Evolutionary conservation across 2,329 filamentous ascomycete genomes (phyloP).

Genomic region (Emmonsiellopsis sp.): DNA sequence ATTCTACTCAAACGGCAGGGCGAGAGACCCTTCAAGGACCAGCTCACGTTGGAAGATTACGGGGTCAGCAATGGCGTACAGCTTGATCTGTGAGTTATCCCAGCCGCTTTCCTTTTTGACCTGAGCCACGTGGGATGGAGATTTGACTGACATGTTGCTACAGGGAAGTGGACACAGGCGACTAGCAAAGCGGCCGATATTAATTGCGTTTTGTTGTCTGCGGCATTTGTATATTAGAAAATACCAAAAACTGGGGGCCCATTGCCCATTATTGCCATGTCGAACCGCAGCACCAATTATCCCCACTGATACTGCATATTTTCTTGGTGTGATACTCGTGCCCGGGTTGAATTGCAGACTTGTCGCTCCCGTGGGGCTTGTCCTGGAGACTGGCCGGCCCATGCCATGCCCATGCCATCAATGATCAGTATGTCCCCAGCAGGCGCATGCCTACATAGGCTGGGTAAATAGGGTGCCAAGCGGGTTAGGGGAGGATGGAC

Average conservation of each 20-base stretch:
- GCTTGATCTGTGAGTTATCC: constrained; percentile 34
- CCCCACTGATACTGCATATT: too few relatives aligned
- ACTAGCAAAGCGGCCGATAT: constrained; percentile 18
- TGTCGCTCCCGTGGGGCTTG: too few relatives aligned
- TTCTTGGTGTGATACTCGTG: too few relatives aligned
- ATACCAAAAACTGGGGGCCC: too few relatives aligned
- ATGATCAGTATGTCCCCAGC: neutral
- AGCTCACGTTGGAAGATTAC: constrained; percentile 80
- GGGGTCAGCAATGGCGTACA: constrained; percentile 82
- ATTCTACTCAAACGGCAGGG: constrained; percentile 88
- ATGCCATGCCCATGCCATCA: neutral
- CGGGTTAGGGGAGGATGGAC: neutral
- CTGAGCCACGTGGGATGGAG: neutral
- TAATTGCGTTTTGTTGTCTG: constrained; percentile 4
- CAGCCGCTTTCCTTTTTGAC: neutral
- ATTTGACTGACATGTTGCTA: constrained; percentile 16
- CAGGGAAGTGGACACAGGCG: constrained; percentile 40
- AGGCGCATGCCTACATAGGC: neutral
- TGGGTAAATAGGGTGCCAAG: neutral
- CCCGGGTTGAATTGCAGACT: too few relatives aligned
- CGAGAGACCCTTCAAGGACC: constrained; percentile 87
- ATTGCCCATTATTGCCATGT: too few relatives aligned
- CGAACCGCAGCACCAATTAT: too few relatives aligned
- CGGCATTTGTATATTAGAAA: neutral
- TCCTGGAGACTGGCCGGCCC: neutral